Base-by-base conservation (phyloP, 257 asterid genomes). In the Thymus quinquecostatus region DNA sequence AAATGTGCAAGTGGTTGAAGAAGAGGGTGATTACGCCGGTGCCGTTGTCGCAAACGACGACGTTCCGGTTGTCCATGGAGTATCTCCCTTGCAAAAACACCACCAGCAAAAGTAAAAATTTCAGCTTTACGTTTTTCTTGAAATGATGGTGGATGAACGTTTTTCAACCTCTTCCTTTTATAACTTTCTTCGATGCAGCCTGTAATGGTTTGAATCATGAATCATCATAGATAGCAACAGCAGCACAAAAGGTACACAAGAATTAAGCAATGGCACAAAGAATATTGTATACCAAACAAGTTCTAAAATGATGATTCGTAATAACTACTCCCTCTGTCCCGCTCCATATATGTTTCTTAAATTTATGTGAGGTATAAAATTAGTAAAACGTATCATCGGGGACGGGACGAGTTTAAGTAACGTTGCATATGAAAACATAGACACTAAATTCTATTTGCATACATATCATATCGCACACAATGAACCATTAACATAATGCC, bases 1-100 rank as follows among this genome's bases (percentile, higher is more conserved):
- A 32, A 56, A 33, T 47, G 30, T 34, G 70, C 28, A 77, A 41
- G 64, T 58, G 57, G 62, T 27, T 14, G 56, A 48, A 51, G 66
- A 21, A 27, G 55, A 66, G 38, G 45, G 59, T 4, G 59, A 57
- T 60, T 91, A 93, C 98, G 74, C 96, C 97, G 49, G 98, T 93
- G 79, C 97, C 98, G 75, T 89, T 91, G 76, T 93, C 97, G 71
- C 97, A 93, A 40, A 93, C 97, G 82, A 93, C 85, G 82, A 93
- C 96, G 76, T 89, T 91, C 29, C 84, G 83, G 70, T 78, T 86
- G 76, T 91, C 98, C 98, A 93, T 91, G 64, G 54, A 49, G 58
- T 60, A 76, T 72, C 68, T 53, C 71, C 53, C 75, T 64, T 60
- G 40, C 7, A 55, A 4, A 50, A 44, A 21, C 21, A 21, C 21